A percentile compares a stretch with the other conserved stretches of the same genome.
Conservation (phyloP, 495 filamentous ascomycete genomes). For the Entonaema liquescens region DNA sequence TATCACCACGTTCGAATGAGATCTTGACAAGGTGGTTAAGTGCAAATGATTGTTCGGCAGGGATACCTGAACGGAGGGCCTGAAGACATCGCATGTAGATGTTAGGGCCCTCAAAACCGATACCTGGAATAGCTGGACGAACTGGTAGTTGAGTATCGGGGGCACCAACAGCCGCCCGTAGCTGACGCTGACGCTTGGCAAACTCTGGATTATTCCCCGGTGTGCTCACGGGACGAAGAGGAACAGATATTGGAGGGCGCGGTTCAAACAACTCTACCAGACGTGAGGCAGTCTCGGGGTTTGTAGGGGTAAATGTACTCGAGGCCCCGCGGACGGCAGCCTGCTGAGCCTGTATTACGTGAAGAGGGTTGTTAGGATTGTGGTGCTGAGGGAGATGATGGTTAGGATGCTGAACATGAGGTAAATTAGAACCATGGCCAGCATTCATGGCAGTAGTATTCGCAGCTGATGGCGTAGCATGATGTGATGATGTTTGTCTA, state of each 20-base stretch:
- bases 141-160: conserved; percentile 36
- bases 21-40: conserved; percentile 94
- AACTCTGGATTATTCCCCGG: conserved; percentile 74
- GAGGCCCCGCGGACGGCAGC: conserved; percentile 51
- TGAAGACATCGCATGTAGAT: conserved; percentile 87
- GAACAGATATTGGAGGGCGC: conserved; percentile 60
- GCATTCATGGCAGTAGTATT: conserved; percentile 29
- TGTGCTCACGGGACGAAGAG: conserved; percentile 73
- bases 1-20: conserved; percentile 91
- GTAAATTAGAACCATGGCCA: conserved; percentile 44
- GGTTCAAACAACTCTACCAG: conserved; percentile 68
- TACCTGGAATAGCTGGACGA: conserved; percentile 41
- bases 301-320: conserved; percentile 48
- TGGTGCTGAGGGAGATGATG: conserved; percentile 44
- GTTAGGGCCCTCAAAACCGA: conserved; percentile 75
- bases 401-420: conserved; percentile 44
- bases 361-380: conserved; percentile 41
- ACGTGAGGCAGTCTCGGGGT: conserved; percentile 56
- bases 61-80: conserved; percentile 80
- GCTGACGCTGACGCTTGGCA: conserved; percentile 57
- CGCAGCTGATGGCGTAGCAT: conserved; percentile 47
- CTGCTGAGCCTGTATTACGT: conserved; percentile 46
- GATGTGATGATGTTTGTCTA: conserved; percentile 62
- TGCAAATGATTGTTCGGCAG: conserved; percentile 85
- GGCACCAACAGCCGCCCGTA: conserved; percentile 32